These are phyloP conservation scores for Thymus quinquecostatus DNA, from an alignment of 257 asterid species.

Conservation along the genomic window DNA sequence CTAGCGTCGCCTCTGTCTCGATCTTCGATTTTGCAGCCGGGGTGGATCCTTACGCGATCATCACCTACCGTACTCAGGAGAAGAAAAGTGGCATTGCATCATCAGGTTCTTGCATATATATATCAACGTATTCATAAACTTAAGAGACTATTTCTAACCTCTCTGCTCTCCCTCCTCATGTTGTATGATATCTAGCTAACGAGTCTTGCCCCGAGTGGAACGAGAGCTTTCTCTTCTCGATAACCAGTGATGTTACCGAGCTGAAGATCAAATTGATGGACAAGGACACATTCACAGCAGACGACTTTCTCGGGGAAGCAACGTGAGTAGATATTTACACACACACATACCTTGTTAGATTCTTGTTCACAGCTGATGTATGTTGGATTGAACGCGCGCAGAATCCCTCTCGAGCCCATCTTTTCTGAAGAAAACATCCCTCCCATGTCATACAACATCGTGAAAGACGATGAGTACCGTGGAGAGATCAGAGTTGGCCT, in stretches of 20 bases:
- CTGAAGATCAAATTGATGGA: constrained; percentile 70
- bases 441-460: constrained; percentile 58
- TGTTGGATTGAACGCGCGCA: constrained; percentile 25
- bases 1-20: background rate
- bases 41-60: constrained; percentile 67
- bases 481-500: constrained; percentile 85
- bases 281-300: constrained; percentile 56
- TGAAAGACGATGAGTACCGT: constrained; percentile 62
- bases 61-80: constrained; percentile 78
- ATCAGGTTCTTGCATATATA: constrained; percentile 49
- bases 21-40: constrained; percentile 45
- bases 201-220: constrained; percentile 82
- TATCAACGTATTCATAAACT: background rate
- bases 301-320: constrained; percentile 79
- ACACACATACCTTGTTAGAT: background rate
- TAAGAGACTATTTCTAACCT: background rate
- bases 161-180: background rate
- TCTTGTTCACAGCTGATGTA: background rate
- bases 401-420: constrained; percentile 60
- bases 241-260: constrained; percentile 52
- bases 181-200: constrained; percentile 40
- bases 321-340: constrained; percentile 45
- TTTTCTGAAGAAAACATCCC: constrained; percentile 53
- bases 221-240: constrained; percentile 71
- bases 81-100: constrained; percentile 71